Evolutionary conservation across 768 basidiomycete genomes (phyloP).

Genomic region (Mycena floridula): DNA sequence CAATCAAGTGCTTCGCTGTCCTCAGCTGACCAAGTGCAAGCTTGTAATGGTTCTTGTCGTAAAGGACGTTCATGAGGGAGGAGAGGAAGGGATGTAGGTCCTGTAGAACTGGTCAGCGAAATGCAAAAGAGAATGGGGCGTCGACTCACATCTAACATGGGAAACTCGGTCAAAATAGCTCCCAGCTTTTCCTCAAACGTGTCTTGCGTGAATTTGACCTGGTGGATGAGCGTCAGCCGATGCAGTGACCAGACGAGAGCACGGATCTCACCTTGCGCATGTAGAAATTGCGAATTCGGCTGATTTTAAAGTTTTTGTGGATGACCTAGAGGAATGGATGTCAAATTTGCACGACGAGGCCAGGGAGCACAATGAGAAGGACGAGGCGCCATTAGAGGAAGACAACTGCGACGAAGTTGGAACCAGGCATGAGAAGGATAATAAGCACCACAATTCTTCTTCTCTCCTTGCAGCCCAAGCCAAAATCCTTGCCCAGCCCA

Average conservation of each 20-base stretch:
- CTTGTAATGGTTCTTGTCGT: slow-evolving; percentile 99
- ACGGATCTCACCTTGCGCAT: too few relatives aligned
- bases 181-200: slow-evolving; percentile 93
- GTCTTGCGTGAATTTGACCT: slow-evolving; percentile 98
- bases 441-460: too few relatives aligned
- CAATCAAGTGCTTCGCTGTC: slow-evolving; percentile 92
- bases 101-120: slow-evolving; percentile 20
- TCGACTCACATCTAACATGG: slow-evolving; percentile 84
- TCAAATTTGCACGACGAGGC: neutral
- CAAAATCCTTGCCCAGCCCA: too few relatives aligned
- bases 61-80: slow-evolving; percentile 95
- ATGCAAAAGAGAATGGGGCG: neutral
- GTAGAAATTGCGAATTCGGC: slow-evolving; percentile 94
- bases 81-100: slow-evolving; percentile 96
- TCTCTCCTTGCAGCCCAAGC: too few relatives aligned
- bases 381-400: too few relatives aligned
- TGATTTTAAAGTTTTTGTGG: slow-evolving; percentile 99
- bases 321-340: slow-evolving; percentile 64
- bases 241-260: too few relatives aligned
- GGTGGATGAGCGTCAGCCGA: too few relatives aligned
- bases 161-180: slow-evolving; percentile 92
- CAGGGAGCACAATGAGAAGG: too few relatives aligned
- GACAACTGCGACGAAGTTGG: too few relatives aligned
- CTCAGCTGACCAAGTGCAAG: slow-evolving; percentile 95
- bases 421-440: too few relatives aligned